A percentile compares a stretch with the other conserved stretches of the same genome.
Evolutionary conservation across 2,329 filamentous ascomycete species (phyloP).

Genomic region (Phialophora chinensis): DNA sequence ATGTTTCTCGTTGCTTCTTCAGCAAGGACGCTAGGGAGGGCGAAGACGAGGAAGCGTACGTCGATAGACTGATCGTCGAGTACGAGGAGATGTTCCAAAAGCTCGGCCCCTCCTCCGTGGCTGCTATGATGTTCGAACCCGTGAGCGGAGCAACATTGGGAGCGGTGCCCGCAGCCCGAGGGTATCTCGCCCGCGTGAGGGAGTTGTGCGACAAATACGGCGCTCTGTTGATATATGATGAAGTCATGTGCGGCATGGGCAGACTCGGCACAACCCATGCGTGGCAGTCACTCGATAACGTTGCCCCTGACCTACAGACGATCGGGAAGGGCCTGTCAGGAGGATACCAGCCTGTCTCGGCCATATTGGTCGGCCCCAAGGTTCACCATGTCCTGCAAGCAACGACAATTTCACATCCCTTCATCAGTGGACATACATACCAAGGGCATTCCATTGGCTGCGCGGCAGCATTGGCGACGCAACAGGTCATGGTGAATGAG

Average conservation of each 20-base stretch:
- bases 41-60: constrained; percentile 51
- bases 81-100: constrained; percentile 56
- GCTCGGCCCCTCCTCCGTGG: constrained; percentile 54
- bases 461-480: constrained; percentile 58
- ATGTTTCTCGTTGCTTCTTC: constrained; percentile 42
- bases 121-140: constrained; percentile 58
- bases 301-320: constrained; percentile 63
- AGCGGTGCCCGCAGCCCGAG: constrained; percentile 56
- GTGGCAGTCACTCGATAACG: constrained; percentile 55
- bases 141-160: constrained; percentile 57
- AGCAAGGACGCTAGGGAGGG: constrained; percentile 41
- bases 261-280: constrained; percentile 63
- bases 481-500: constrained; percentile 57
- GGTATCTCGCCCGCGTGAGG: constrained; percentile 61
- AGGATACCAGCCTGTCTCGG: constrained; percentile 62
- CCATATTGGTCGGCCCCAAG: constrained; percentile 57
- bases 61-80: constrained; percentile 49
- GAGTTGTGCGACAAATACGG: constrained; percentile 66
- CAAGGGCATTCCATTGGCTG: constrained; percentile 63
- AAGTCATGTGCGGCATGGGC: constrained; percentile 64
- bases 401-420: constrained; percentile 53
- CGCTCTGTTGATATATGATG: constrained; percentile 74
- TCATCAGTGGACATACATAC: constrained; percentile 65
- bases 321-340: constrained; percentile 65
- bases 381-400: constrained; percentile 55